These are phyloP conservation scores for Nelumbo lutea DNA, from an alignment of 164 flowering plant species.

Conservation along the genomic window DNA sequence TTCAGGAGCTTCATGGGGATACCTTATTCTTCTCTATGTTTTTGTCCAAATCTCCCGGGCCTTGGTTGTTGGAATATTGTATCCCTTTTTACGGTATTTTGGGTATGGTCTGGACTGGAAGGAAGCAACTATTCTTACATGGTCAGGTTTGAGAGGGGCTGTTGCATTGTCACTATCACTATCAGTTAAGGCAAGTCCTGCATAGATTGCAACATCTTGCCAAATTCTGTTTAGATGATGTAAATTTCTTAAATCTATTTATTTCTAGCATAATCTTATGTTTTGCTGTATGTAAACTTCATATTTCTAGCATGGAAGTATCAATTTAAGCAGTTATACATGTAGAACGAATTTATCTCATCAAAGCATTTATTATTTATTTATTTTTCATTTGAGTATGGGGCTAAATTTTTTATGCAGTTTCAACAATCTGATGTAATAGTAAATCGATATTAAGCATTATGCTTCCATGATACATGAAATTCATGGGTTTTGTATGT, in stretches of 20 bases:
- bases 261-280: too few relatives aligned
- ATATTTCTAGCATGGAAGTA: too few relatives aligned
- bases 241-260: neutral
- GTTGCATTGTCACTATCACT: constrained; percentile 86
- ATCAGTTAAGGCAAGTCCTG: constrained; percentile 70
- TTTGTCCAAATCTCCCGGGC: constrained; percentile 67
- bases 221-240: neutral
- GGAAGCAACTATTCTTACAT: constrained; percentile 76
- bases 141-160: constrained; percentile 96
- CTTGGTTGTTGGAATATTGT: constrained; percentile 65
- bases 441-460: too few relatives aligned
- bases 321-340: too few relatives aligned
- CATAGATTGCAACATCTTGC: neutral
- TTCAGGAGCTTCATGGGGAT: constrained; percentile 79
- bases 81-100: constrained; percentile 60
- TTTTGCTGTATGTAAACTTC: too few relatives aligned
- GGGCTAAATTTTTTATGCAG: too few relatives aligned
- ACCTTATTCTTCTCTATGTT: constrained; percentile 71
- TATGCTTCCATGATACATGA: too few relatives aligned
- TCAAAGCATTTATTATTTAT: too few relatives aligned
- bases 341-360: too few relatives aligned
- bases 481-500: too few relatives aligned
- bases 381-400: too few relatives aligned
- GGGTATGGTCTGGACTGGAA: constrained; percentile 97
- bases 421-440: too few relatives aligned